Evolutionary conservation across 2,329 filamentous ascomycete genomes (phyloP).

Genomic region (Xylariales sp.): DNA sequence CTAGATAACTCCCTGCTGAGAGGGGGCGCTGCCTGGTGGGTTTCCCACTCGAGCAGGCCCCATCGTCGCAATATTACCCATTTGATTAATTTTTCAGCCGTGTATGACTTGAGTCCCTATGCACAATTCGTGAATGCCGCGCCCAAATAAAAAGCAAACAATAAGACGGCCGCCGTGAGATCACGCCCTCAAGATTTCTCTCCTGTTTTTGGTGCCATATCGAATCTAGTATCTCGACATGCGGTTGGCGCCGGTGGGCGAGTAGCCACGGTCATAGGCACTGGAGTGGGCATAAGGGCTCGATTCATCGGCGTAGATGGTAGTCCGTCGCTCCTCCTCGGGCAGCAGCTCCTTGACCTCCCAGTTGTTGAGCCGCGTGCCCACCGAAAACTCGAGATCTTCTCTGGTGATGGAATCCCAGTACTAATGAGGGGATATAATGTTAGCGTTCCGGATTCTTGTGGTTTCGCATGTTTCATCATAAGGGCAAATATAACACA

Average conservation of each 20-base stretch:
- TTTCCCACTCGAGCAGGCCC: too few species aligned
- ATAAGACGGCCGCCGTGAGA: too few species aligned
- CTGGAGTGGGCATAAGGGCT: constrained; percentile 44
- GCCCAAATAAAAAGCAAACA: too few species aligned
- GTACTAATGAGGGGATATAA: constrained; percentile 65
- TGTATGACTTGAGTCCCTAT: too few species aligned
- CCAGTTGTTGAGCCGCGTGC: constrained; percentile 94
- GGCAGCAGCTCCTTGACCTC: constrained; percentile 89
- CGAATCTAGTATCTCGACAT: constrained; percentile 26
- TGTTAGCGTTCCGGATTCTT: too few species aligned
- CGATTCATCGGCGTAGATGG: constrained; percentile 67
- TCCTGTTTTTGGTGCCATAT: neutral
- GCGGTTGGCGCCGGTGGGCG: constrained; percentile 28
- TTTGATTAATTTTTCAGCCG: too few species aligned
- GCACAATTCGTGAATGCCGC: too few species aligned
- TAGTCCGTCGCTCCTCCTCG: constrained; percentile 73
- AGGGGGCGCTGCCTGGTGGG: too few species aligned
- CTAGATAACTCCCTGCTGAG: too few species aligned
- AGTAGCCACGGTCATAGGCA: constrained; percentile 45
- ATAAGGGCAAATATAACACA: too few species aligned
- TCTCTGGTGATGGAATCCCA: constrained; percentile 99
- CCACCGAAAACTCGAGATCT: constrained; percentile 96
- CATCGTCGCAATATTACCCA: too few species aligned
- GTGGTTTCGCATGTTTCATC: too few species aligned
- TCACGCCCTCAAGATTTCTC: neutral